phyloP scores from a whole-genome alignment of 2,329 filamentous ascomycete species.

The Claviceps capensis region DNA sequence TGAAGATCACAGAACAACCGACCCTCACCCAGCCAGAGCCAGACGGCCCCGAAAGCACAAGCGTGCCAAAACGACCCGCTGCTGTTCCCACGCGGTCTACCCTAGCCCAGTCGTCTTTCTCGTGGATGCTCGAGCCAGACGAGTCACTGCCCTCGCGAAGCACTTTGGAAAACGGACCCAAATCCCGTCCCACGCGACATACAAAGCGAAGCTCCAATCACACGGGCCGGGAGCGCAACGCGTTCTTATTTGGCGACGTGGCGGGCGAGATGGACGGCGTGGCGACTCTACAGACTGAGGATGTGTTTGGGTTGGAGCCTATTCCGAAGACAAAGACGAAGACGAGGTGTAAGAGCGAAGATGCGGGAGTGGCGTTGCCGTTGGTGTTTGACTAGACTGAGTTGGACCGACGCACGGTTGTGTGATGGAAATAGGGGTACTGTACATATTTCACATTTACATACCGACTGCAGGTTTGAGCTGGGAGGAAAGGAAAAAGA shows the following conservation, averaged over 20 bases:
- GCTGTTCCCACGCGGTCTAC: conserved; percentile 49
- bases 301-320: conserved; percentile 43
- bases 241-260: conserved; percentile 46
- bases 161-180: conserved; percentile 10
- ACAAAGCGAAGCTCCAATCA: conserved; percentile 29
- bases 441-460: too few species aligned
- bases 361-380: background rate
- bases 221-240: conserved; percentile 39
- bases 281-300: conserved; percentile 26
- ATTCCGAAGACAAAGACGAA: conserved; percentile 19
- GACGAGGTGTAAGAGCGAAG: background rate
- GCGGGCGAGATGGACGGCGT: conserved; percentile 21
- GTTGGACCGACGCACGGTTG: too few species aligned
- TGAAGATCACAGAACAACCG: background rate
- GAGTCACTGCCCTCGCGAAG: conserved; percentile 17
- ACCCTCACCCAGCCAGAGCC: background rate
- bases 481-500: too few species aligned
- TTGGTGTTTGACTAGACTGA: conserved; percentile 1
- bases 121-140: conserved; percentile 61
- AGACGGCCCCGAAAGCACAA: conserved; percentile 1
- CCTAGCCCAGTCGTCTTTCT: conserved; percentile 61
- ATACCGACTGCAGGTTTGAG: too few species aligned
- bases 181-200: conserved; percentile 21
- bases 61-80: conserved; percentile 13
- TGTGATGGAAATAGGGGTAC: too few species aligned